phyloP scores from a whole-genome alignment of 306 rosid species.

The Cicer cuneatum region DNA sequence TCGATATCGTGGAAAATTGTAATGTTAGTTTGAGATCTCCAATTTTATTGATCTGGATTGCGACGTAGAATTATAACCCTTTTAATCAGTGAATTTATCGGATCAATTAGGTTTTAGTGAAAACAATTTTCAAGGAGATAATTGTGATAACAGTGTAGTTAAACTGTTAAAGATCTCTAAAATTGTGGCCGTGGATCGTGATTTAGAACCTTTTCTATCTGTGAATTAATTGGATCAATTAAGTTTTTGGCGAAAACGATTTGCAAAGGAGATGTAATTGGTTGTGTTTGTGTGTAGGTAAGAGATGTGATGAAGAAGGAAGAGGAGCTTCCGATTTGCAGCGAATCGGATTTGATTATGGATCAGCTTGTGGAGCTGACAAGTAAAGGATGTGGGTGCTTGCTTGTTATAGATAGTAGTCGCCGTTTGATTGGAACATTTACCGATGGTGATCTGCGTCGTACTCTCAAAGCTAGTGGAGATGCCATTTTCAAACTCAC shows the following conservation, averaged over 20 bases:
- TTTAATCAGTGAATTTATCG: background rate
- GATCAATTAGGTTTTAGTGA: background rate
- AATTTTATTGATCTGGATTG: background rate
- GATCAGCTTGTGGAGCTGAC: slow-evolving; percentile 89
- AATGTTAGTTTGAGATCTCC: background rate
- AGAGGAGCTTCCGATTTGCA: slow-evolving; percentile 89
- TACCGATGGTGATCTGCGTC: slow-evolving; percentile 95
- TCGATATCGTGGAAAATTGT: background rate
- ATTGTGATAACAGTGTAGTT: background rate
- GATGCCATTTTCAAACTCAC: slow-evolving; percentile 92
- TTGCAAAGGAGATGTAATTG: slow-evolving; percentile 14
- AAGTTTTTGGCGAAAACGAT: background rate
- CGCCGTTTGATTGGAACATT: slow-evolving; percentile 81
- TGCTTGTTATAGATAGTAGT: slow-evolving; percentile 75
- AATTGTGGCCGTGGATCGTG: background rate
- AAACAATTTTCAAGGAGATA: background rate
- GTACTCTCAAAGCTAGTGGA: slow-evolving; percentile 90
- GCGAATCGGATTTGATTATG: slow-evolving; percentile 86
- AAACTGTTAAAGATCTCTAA: background rate
- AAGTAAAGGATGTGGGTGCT: slow-evolving; percentile 92
- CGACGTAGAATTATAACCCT: background rate
- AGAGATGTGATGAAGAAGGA: slow-evolving; percentile 91
- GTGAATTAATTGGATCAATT: background rate
- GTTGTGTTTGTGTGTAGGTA: slow-evolving; percentile 57
- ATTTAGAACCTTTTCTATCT: background rate